Evolutionary conservation across 176 grass and related monocot species (phyloP).

Genomic region (Oryza glaberrima): DNA sequence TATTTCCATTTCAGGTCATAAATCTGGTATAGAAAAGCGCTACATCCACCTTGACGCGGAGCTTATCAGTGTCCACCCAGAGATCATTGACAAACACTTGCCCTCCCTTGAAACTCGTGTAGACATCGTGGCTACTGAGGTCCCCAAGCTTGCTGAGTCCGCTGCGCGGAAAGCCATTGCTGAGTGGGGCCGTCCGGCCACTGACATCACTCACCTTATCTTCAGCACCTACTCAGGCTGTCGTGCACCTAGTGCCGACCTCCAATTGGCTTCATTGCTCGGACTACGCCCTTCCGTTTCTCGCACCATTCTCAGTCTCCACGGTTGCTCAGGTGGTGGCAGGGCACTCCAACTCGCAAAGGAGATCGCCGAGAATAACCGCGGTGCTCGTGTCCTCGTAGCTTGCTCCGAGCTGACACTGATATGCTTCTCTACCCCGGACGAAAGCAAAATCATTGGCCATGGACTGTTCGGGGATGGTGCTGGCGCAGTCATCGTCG

Average conservation of each 20-base stretch:
- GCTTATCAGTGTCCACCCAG: no score
- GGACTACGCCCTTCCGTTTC: slow-evolving; percentile 38
- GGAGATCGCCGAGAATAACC: slow-evolving; percentile 69
- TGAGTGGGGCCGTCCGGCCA: slow-evolving; percentile 60
- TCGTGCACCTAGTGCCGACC: slow-evolving; percentile 44
- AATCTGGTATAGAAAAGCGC: no score
- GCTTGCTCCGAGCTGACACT: slow-evolving; percentile 51
- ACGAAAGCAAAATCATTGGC: slow-evolving; percentile 41
- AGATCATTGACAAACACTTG: no score
- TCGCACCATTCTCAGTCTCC: slow-evolving; percentile 45
- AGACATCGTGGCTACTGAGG: not conserved
- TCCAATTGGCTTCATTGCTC: slow-evolving; percentile 40
- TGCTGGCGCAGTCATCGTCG: not conserved
- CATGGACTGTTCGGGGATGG: slow-evolving; percentile 56
- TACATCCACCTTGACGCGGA: no score
- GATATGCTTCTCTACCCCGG: slow-evolving; percentile 45
- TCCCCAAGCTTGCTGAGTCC: slow-evolving; percentile 47
- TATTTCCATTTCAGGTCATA: no score
- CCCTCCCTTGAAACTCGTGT: no score
- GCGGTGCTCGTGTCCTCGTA: slow-evolving; percentile 48
- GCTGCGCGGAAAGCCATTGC: slow-evolving; percentile 56
- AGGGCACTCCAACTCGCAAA: slow-evolving; percentile 54
- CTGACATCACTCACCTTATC: slow-evolving; percentile 61
- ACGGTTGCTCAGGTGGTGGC: slow-evolving; percentile 47
- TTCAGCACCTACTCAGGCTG: slow-evolving; percentile 55